These are phyloP conservation scores for Clavispora fructus DNA, from an alignment of 805 yeast genomes.

Conservation along the genomic window DNA sequence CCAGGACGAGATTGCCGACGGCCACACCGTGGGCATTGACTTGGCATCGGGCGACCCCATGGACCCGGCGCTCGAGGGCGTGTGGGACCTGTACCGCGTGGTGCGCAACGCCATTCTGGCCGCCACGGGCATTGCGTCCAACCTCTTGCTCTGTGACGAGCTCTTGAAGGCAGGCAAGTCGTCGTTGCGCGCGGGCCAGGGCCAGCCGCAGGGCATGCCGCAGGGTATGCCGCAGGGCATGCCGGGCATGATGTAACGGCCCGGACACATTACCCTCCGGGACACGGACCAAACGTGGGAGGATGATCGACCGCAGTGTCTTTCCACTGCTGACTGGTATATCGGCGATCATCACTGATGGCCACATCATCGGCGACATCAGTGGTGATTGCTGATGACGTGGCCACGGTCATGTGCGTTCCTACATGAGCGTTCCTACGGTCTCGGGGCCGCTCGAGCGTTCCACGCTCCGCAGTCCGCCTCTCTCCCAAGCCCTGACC, in stretches of 20 bases:
- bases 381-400: too few relatives aligned
- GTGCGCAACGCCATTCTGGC: conserved; percentile 87
- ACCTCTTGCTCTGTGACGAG: conserved; percentile 90
- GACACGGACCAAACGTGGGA: too few relatives aligned
- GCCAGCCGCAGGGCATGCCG: conserved; percentile 16
- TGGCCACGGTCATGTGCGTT: too few relatives aligned
- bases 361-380: too few relatives aligned
- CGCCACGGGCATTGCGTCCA: conserved; percentile 92
- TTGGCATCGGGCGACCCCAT: conserved; percentile 89
- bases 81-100: conserved; percentile 95
- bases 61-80: conserved; percentile 91
- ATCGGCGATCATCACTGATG: too few relatives aligned
- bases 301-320: too few relatives aligned
- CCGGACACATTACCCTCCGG: too few relatives aligned
- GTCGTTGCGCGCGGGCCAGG: conserved; percentile 63
- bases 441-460: too few relatives aligned
- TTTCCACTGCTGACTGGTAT: too few relatives aligned
- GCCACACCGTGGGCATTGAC: conserved; percentile 84
- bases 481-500: too few relatives aligned
- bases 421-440: too few relatives aligned
- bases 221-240: conserved; percentile 17
- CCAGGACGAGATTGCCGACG: conserved; percentile 82
- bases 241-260: conserved; percentile 14
- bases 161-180: conserved; percentile 94
- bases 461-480: too few relatives aligned